Percentiles rank a stretch among this genome's conserved stretches.
Conservation (phyloP, 331 rosid species). For the Telfairia occidentalis region DNA sequence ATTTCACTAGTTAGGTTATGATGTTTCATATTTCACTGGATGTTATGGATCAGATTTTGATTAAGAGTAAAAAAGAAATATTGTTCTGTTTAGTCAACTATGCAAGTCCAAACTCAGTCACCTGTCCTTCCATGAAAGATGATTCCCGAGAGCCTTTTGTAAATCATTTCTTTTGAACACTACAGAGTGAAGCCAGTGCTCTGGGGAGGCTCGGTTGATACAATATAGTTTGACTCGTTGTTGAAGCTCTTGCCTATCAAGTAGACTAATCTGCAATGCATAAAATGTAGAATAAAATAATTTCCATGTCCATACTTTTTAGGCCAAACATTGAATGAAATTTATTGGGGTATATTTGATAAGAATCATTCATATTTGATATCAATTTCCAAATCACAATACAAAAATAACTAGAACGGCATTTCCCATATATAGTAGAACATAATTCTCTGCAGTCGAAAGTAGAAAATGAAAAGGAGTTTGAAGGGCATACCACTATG, state of each 20-base stretch:
- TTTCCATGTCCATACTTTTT: background rate
- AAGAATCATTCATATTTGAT: background rate
- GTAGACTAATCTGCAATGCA: constrained; percentile 67
- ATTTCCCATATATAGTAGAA: background rate
- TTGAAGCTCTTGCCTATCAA: constrained; percentile 91
- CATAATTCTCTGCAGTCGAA: background rate
- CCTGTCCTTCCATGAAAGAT: constrained; percentile 98
- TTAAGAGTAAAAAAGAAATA: background rate
- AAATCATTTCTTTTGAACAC: constrained; percentile 60
- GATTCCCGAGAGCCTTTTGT: constrained; percentile 91
- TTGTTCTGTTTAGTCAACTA: background rate
- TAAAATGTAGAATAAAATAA: background rate
- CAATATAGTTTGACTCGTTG: constrained; percentile 58
- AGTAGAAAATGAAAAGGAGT: background rate
- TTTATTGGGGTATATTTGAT: background rate
- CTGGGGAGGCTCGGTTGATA: constrained; percentile 50
- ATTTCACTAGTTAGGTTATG: background rate
- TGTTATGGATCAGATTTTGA: background rate
- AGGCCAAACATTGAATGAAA: background rate
- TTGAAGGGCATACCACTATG: constrained; percentile 61
- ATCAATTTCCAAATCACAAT: background rate
- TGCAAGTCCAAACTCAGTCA: constrained; percentile 10
- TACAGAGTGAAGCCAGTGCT: constrained; percentile 76
- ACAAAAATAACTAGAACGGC: too few relatives aligned
- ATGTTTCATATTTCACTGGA: background rate